Percentiles rank a stretch among this genome's conserved stretches.
phyloP scores from a whole-genome alignment of 257 asterid genomes.

The Solanum ossicruentum region DNA sequence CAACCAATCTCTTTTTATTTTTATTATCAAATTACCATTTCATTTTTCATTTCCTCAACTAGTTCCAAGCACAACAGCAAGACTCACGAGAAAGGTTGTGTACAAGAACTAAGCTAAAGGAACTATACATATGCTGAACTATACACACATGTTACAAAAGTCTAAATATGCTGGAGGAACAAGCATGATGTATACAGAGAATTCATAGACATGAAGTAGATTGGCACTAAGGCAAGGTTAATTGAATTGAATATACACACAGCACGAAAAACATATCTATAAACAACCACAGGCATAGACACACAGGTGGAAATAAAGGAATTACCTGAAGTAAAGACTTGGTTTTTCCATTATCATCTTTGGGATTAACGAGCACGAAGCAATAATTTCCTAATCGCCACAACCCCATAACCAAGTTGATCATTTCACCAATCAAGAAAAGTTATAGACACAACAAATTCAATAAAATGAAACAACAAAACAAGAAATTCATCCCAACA shows the following conservation, averaged over 20 bases:
- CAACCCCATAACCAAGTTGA: not conserved
- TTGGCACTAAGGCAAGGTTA: not conserved
- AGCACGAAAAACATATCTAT: not conserved
- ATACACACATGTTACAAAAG: not conserved
- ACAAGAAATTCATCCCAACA: not conserved
- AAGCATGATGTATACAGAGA: not conserved
- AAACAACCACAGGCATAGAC: not conserved
- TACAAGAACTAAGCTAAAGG: not conserved
- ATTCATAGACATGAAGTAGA: not conserved
- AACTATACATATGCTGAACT: not conserved
- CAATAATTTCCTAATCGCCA: slow-evolving; percentile 29
- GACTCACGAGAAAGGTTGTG: not conserved
- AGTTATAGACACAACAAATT: not conserved
- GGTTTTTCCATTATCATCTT: slow-evolving; percentile 36
- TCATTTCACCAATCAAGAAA: not conserved
- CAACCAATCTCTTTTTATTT: not conserved
- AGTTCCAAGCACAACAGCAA: not conserved
- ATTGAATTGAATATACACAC: not conserved
- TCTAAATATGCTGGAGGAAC: not conserved
- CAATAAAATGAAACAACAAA: not conserved
- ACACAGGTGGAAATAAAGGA: not conserved
- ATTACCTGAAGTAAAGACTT: slow-evolving; percentile 61
- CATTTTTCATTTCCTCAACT: not conserved
- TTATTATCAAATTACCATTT: not conserved
- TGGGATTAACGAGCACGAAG: slow-evolving; percentile 72